Evolutionary conservation across 2,329 filamentous ascomycete species (phyloP).

Genomic region (Fusarium sp.): DNA sequence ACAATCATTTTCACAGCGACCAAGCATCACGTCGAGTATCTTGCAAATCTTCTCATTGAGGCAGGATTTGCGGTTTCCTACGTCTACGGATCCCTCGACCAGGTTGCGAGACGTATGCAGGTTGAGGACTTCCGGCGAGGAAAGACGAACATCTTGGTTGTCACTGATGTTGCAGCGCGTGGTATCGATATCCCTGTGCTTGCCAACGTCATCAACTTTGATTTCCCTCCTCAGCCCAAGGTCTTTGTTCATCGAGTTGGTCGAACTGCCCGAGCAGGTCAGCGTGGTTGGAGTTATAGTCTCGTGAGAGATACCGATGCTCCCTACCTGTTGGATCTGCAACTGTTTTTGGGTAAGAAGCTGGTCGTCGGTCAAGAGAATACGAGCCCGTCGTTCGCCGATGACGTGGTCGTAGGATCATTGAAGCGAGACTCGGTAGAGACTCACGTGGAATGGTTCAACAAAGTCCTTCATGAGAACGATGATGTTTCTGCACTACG

Average conservation of each 20-base stretch:
- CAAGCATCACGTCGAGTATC: conserved; percentile 97
- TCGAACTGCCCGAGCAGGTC: conserved; percentile 92
- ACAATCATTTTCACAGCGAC: conserved; percentile 96
- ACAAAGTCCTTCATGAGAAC: conserved; percentile 79
- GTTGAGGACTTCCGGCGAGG: conserved; percentile 90
- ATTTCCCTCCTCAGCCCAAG: conserved; percentile 96
- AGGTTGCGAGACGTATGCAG: conserved; percentile 90
- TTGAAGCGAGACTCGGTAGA: conserved; percentile 80
- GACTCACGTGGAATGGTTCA: conserved; percentile 82
- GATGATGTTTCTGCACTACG: conserved; percentile 78
- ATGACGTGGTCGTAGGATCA: conserved; percentile 85
- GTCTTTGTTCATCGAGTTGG: conserved; percentile 97
- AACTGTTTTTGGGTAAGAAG: conserved; percentile 90
- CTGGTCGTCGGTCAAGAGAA: conserved; percentile 78
- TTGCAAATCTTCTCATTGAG: conserved; percentile 80
- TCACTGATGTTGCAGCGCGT: conserved; percentile 95
- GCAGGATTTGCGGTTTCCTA: conserved; percentile 92
- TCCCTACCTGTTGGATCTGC: conserved; percentile 92
- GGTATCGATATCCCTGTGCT: conserved; percentile 98
- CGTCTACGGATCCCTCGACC: conserved; percentile 93
- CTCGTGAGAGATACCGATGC: conserved; percentile 88
- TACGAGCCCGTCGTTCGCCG: conserved; percentile 75
- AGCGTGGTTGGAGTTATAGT: conserved; percentile 95
- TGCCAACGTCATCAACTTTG: conserved; percentile 98
- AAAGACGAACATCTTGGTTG: conserved; percentile 88